Percentiles rank a stretch among this genome's conserved stretches.
These are phyloP conservation scores for Malassezia yamatoensis DNA, from an alignment of 1,284 basidiomycete genomes.

Conservation along the genomic window DNA sequence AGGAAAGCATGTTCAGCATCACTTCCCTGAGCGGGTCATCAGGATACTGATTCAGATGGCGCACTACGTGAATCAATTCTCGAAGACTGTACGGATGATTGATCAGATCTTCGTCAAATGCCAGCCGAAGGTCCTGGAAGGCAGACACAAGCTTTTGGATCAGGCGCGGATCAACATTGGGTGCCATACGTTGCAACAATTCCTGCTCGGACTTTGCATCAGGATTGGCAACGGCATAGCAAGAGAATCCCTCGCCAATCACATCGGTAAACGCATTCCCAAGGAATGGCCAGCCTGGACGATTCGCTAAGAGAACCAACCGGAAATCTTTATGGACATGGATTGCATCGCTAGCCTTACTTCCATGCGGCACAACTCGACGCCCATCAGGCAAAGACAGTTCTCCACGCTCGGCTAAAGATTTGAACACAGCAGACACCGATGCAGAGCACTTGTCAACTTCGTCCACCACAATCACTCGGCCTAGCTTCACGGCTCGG, in stretches of 20 bases:
- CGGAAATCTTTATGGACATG: slow-evolving; percentile 47
- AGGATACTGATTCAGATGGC: slow-evolving; percentile 47
- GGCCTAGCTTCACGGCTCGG: slow-evolving; percentile 43
- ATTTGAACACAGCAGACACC: slow-evolving; percentile 48
- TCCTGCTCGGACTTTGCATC: slow-evolving; percentile 45
- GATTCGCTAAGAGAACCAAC: slow-evolving; percentile 48
- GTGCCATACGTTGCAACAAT: slow-evolving; percentile 45
- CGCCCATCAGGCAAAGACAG: slow-evolving; percentile 47
- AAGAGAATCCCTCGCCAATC: slow-evolving; percentile 47
- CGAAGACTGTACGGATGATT: slow-evolving; percentile 48
- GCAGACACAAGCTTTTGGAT: slow-evolving; percentile 43
- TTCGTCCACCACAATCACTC: slow-evolving; percentile 49
- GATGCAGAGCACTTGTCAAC: slow-evolving; percentile 48
- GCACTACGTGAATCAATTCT: slow-evolving; percentile 48
- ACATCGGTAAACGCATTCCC: slow-evolving; percentile 47
- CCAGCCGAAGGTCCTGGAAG: slow-evolving; percentile 46
- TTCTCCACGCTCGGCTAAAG: slow-evolving; percentile 47
- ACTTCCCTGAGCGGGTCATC: slow-evolving; percentile 43
- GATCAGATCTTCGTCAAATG: slow-evolving; percentile 43
- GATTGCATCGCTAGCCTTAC: slow-evolving; percentile 21
- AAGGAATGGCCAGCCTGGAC: slow-evolving; percentile 47
- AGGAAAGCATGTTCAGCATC: slow-evolving; percentile 48
- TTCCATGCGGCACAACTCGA: slow-evolving; percentile 29
- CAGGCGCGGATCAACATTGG: slow-evolving; percentile 29
- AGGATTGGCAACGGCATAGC: slow-evolving; percentile 47